These are phyloP conservation scores for Cichorium intybus DNA, from an alignment of 140 eudicot genomes.

Conservation along the genomic window DNA sequence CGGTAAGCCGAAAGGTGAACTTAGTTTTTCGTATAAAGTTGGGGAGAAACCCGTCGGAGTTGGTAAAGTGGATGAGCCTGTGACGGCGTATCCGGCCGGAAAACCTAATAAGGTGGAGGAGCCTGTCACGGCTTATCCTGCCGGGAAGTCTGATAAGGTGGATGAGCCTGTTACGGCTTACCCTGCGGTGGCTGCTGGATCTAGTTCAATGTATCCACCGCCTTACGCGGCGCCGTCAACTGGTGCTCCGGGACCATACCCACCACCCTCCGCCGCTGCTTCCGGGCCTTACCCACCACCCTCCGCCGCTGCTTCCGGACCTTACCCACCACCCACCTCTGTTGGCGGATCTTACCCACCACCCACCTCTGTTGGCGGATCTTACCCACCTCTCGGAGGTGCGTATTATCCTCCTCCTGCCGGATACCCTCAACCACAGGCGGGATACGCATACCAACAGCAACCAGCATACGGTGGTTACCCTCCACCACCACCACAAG, in stretches of 20 bases:
- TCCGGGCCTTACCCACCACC: slow-evolving; percentile 26
- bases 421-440: slow-evolving; percentile 29
- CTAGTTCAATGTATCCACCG: slow-evolving; percentile 28
- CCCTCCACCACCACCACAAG: slow-evolving; percentile 18
- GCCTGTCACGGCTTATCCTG: slow-evolving; percentile 18
- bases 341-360: slow-evolving; percentile 21
- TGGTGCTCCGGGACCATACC: slow-evolving; percentile 2
- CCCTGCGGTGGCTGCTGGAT: slow-evolving; percentile 23
- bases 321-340: slow-evolving; percentile 16
- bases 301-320: slow-evolving; percentile 8
- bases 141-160: slow-evolving; percentile 5
- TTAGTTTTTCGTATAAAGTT: slow-evolving; percentile 35
- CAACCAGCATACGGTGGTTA: slow-evolving; percentile 34
- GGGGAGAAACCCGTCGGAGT: slow-evolving; percentile 10
- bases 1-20: slow-evolving; percentile 42
- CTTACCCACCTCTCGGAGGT: slow-evolving; percentile 24
- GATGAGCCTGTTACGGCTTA: slow-evolving; percentile 29
- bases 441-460: slow-evolving; percentile 35
- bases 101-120: slow-evolving; percentile 10
- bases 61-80: slow-evolving; percentile 18
- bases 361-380: neutral
- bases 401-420: slow-evolving; percentile 30
- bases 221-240: slow-evolving; percentile 9
- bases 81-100: slow-evolving; percentile 42
- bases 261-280: slow-evolving; percentile 11